These are phyloP conservation scores for Emmonsiellopsis sp. DNA, from an alignment of 2,329 filamentous ascomycete species.

Conservation along the genomic window DNA sequence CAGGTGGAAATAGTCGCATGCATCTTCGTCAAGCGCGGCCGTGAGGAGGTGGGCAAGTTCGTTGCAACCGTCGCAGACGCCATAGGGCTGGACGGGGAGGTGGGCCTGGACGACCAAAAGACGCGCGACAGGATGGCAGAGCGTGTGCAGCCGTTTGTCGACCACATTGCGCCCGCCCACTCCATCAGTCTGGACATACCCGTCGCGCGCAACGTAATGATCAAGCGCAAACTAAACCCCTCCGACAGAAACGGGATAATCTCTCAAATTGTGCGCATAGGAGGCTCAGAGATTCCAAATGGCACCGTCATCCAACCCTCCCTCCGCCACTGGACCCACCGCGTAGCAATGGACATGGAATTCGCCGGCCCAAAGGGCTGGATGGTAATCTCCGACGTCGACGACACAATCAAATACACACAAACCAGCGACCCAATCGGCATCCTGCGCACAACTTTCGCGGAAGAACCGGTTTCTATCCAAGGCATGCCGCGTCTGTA, in stretches of 20 bases:
- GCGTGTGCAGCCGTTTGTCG: conserved; percentile 57
- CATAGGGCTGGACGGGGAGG: conserved; percentile 55
- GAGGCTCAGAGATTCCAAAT: conserved; percentile 28
- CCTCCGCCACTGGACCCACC: conserved; percentile 17
- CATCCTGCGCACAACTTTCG: conserved; percentile 75
- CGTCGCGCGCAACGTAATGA: conserved; percentile 35
- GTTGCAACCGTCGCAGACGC: conserved; percentile 62
- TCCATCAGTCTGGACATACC: conserved; percentile 56
- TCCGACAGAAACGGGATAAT: conserved; percentile 64
- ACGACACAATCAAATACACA: conserved; percentile 92
- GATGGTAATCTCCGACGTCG: conserved; percentile 80
- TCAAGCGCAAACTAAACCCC: conserved; percentile 53
- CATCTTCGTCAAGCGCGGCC: conserved; percentile 65
- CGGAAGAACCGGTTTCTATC: conserved; percentile 61
- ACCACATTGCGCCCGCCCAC: conserved; percentile 62
- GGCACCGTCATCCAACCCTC: conserved; percentile 39
- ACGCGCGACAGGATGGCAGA: conserved; percentile 55
- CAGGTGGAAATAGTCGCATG: conserved; percentile 74
- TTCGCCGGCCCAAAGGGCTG: conserved; percentile 72
- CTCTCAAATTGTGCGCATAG: conserved; percentile 50
- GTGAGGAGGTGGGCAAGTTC: conserved; percentile 55
- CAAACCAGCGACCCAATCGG: conserved; percentile 69
- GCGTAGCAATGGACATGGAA: conserved; percentile 57
- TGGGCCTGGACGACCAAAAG: conserved; percentile 34
- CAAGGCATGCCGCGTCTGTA: conserved; percentile 81